These are phyloP conservation scores for Penicillium sp. DNA, from an alignment of 2,329 filamentous ascomycete genomes.

Conservation along the genomic window DNA sequence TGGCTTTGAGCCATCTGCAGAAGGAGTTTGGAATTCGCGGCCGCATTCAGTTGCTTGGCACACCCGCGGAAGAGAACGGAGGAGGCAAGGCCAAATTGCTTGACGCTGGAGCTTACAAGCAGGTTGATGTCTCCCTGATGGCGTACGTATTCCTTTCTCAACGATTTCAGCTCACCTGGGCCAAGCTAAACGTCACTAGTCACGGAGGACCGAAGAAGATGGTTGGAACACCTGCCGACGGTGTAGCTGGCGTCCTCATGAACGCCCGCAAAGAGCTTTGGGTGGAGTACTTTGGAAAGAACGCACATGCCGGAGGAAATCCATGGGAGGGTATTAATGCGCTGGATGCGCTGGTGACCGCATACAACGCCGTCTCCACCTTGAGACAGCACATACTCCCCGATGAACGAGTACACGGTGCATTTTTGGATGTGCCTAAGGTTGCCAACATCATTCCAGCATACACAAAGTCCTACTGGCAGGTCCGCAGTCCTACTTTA, in stretches of 20 bases:
- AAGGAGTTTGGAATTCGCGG: constrained; percentile 3
- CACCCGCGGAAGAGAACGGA: constrained; percentile 17
- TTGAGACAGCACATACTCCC: constrained; percentile 56
- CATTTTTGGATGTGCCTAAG: constrained; percentile 46
- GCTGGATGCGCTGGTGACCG: constrained; percentile 53
- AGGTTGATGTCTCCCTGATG: constrained; percentile 12
- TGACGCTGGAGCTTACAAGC: constrained; percentile 13
- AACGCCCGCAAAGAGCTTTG: constrained; percentile 8
- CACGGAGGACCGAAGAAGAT: not conserved
- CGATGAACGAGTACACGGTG: constrained; percentile 51
- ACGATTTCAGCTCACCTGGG: not conserved
- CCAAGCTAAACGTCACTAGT: not conserved
- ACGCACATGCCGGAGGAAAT: constrained; percentile 53
- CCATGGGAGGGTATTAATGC: constrained; percentile 59
- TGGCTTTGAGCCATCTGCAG: constrained; percentile 8
- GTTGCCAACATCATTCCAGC: constrained; percentile 52
- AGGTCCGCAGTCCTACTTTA: not conserved
- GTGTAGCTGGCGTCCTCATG: constrained; percentile 2
- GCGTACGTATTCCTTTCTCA: not conserved
- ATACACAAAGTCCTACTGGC: constrained; percentile 1
- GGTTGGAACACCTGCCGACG: not conserved
- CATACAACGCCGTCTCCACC: constrained; percentile 43
- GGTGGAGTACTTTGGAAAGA: constrained; percentile 46
- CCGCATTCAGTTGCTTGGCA: constrained; percentile 13
- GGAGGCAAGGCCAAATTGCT: constrained; percentile 20